phyloP scores from a whole-genome alignment of 1,139 yeast species.

The Geotrichum fermentans region DNA sequence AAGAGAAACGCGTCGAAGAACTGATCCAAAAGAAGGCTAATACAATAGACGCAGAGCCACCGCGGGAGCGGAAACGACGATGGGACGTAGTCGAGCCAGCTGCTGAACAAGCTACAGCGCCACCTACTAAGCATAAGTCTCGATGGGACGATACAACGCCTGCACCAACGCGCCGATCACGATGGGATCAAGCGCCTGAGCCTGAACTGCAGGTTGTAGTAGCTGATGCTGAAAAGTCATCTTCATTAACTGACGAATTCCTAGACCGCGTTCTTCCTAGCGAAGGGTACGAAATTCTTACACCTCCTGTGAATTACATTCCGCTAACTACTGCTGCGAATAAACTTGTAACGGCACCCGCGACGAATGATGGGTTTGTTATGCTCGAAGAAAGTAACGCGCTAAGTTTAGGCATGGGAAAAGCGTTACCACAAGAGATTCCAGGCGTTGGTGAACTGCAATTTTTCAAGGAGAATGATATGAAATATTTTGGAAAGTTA shows the following conservation, averaged over 20 bases:
- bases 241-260: conserved; percentile 47
- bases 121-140: conserved; percentile 19
- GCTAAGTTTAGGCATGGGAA: conserved; percentile 30
- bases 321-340: conserved; percentile 31
- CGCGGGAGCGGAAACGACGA: conserved; percentile 18
- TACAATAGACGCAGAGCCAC: conserved; percentile 21
- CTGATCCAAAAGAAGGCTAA: conserved; percentile 28
- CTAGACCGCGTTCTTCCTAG: conserved; percentile 52
- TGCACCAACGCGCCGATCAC: conserved; percentile 22
- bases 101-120: conserved; percentile 23
- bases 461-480: conserved; percentile 67
- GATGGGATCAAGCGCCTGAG: conserved; percentile 35
- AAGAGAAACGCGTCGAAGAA: conserved; percentile 32
- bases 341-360: conserved; percentile 37
- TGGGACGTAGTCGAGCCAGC: conserved; percentile 18
- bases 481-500: conserved; percentile 64
- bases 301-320: conserved; percentile 47
- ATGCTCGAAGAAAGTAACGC: conserved; percentile 34
- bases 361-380: conserved; percentile 35
- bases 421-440: conserved; percentile 47
- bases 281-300: conserved; percentile 46
- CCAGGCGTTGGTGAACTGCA: conserved; percentile 63
- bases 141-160: conserved; percentile 25
- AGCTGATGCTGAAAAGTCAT: conserved; percentile 5
- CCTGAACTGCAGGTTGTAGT: conserved; percentile 36